Evolutionary conservation across 257 asterid genomes (phyloP).

Genomic region (Scutellaria baicalensis): DNA sequence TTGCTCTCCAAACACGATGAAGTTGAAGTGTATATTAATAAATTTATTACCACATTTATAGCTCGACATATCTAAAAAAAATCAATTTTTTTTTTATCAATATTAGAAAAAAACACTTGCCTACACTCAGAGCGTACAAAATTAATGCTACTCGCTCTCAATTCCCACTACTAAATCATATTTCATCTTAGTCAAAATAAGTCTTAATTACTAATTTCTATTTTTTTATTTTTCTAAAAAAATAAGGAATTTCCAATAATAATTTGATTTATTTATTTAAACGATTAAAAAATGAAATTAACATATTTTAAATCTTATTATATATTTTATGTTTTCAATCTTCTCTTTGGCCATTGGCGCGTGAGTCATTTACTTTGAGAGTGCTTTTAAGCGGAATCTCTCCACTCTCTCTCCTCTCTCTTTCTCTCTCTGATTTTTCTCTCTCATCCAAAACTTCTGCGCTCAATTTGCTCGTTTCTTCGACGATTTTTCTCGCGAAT

Average conservation of each 20-base stretch:
- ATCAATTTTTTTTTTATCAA: no score
- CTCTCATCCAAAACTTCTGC: not conserved
- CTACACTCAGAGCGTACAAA: not conserved
- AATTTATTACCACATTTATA: no score
- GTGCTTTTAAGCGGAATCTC: not conserved
- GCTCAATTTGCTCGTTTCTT: not conserved
- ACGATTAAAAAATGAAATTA: not conserved
- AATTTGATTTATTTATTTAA: not conserved
- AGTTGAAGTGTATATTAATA: no score
- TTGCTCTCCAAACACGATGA: no score
- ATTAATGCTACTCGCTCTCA: slow-evolving; percentile 11
- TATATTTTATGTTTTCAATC: not conserved
- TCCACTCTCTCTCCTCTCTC: not conserved
- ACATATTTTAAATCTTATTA: not conserved
- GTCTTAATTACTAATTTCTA: not conserved
- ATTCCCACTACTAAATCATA: not conserved
- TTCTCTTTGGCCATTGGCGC: slow-evolving; percentile 15
- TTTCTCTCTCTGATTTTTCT: not conserved
- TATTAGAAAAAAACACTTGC: not conserved
- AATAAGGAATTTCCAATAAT: not conserved
- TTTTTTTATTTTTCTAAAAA: not conserved
- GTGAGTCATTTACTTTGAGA: slow-evolving; percentile 1
- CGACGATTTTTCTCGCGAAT: not conserved
- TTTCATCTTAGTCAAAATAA: not conserved
- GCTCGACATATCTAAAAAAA: no score